A percentile compares a stretch with the other conserved stretches of the same genome.
These are phyloP conservation scores for Zopfia rhizophila DNA, from an alignment of 2,329 filamentous ascomycete species.

Conservation along the genomic window DNA sequence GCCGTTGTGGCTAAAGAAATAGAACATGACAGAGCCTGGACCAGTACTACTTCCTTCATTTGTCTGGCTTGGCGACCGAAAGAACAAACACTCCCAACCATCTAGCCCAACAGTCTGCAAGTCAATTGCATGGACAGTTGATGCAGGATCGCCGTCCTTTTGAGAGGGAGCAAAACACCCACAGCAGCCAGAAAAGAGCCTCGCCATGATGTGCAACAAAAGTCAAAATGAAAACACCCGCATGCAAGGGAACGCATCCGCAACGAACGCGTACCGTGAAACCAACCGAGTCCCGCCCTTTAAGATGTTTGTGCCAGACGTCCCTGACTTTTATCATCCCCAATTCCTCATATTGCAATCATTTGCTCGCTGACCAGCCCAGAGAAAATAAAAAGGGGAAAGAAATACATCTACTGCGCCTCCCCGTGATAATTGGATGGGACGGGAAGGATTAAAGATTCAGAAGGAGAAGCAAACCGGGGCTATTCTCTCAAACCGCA, in stretches of 20 bases:
- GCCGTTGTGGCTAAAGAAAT: conserved; percentile 33
- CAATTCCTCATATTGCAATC: conserved; percentile 40
- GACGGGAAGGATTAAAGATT: conserved; percentile 37
- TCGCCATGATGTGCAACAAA: conserved; percentile 32
- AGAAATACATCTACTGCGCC: conserved; percentile 47
- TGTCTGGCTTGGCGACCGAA: conserved; percentile 4
- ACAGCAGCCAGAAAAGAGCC: conserved; percentile 12
- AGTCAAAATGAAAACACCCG: conserved; percentile 48
- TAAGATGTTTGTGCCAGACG: conserved; percentile 38
- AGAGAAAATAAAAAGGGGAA: conserved; percentile 38
- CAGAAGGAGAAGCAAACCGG: conserved; percentile 46
- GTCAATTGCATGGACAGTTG: conserved; percentile 9
- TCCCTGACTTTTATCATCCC: conserved; percentile 45
- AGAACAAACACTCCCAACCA: conserved; percentile 30
- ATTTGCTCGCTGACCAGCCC: conserved; percentile 37
- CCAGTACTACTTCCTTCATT: conserved; percentile 23
- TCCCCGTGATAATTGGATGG: conserved; percentile 37
- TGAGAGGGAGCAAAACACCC: conserved; percentile 11
- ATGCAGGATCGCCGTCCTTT: conserved; percentile 11
- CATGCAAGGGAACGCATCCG: conserved; percentile 46
- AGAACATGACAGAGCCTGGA: conserved; percentile 31
- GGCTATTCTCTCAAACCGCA: conserved; percentile 45
- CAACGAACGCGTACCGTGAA: conserved; percentile 37
- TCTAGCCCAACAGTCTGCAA: conserved; percentile 26
- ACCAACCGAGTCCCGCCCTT: conserved; percentile 32